Conservation (phyloP, 306 rosid species). For the Vicia sativa region DNA sequence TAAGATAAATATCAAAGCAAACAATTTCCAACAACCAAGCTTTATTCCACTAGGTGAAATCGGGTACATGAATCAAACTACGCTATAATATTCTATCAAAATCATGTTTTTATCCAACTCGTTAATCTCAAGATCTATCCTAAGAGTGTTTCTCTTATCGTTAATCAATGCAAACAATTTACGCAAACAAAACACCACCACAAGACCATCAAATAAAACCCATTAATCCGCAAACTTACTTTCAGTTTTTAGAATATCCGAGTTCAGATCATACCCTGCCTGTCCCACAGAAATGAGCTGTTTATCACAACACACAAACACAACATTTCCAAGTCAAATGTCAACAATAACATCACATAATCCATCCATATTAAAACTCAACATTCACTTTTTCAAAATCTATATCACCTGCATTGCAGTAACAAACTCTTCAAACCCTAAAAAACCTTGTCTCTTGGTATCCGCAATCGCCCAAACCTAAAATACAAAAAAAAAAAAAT, state of each 20-base stretch:
- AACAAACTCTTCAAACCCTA: slow-evolving; percentile 74
- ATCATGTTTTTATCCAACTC: too few species aligned
- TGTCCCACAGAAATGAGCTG: slow-evolving; percentile 84
- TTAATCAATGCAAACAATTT: neutral
- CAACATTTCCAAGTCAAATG: slow-evolving; percentile 28
- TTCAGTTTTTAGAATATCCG: slow-evolving; percentile 62
- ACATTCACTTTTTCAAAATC: slow-evolving; percentile 3
- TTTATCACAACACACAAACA: slow-evolving; percentile 35
- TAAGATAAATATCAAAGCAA: slow-evolving; percentile 20
- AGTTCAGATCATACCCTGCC: slow-evolving; percentile 63
- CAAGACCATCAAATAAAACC: neutral
- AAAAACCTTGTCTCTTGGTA: slow-evolving; percentile 69
- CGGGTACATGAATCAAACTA: too few species aligned
- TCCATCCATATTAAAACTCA: neutral
- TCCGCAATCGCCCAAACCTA: slow-evolving; percentile 88
- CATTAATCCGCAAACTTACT: slow-evolving; percentile 49
- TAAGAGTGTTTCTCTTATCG: too few species aligned
- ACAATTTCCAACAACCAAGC: too few species aligned
- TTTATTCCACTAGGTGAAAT: too few species aligned
- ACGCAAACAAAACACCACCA: neutral
- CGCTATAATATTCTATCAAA: too few species aligned
- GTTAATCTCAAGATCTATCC: too few species aligned
- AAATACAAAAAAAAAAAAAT: neutral
- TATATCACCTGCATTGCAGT: slow-evolving; percentile 81
- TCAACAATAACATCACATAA: neutral